A percentile compares a stretch with the other conserved stretches of the same genome.
These are phyloP conservation scores for Colletotrichum shisoi DNA, from an alignment of 2,329 filamentous ascomycete genomes.

Conservation along the genomic window DNA sequence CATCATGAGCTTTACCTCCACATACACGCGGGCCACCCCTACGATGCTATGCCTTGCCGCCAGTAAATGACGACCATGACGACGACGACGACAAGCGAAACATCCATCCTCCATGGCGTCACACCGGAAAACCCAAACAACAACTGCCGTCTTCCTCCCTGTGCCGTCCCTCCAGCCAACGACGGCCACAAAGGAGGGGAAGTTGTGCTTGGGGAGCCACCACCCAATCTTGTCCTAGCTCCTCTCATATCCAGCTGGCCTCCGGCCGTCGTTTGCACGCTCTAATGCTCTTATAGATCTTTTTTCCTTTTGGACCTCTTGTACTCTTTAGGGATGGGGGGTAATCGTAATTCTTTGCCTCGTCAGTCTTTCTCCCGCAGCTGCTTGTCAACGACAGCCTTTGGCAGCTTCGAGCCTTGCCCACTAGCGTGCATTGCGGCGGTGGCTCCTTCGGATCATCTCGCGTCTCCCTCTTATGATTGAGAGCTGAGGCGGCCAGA, in stretches of 20 bases:
- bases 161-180: slow-evolving; percentile 4
- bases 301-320: slow-evolving; percentile 35
- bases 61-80: slow-evolving; percentile 15
- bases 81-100: slow-evolving; percentile 24
- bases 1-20: slow-evolving; percentile 32
- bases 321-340: slow-evolving; percentile 34
- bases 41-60: slow-evolving; percentile 35
- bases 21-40: slow-evolving; percentile 23
- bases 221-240: slow-evolving; percentile 18
- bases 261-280: slow-evolving; percentile 39
- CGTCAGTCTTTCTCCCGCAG: slow-evolving; percentile 38
- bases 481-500: slow-evolving; percentile 27
- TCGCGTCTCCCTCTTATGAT: slow-evolving; percentile 37
- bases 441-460: slow-evolving; percentile 37
- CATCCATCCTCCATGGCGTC: slow-evolving; percentile 22
- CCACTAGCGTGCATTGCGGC: slow-evolving; percentile 28
- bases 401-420: slow-evolving; percentile 33
- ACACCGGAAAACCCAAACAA: slow-evolving; percentile 16
- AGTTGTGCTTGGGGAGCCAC: slow-evolving; percentile 19
- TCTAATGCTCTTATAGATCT: slow-evolving; percentile 40
- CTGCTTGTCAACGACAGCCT: slow-evolving; percentile 33
- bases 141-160: slow-evolving; percentile 27
- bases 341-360: slow-evolving; percentile 39
- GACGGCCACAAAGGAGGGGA: slow-evolving; percentile 13
- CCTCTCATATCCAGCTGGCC: slow-evolving; percentile 37